Evolutionary conservation across 2,329 filamentous ascomycete genomes (phyloP).

Genomic region (Colletotrichum sp.): DNA sequence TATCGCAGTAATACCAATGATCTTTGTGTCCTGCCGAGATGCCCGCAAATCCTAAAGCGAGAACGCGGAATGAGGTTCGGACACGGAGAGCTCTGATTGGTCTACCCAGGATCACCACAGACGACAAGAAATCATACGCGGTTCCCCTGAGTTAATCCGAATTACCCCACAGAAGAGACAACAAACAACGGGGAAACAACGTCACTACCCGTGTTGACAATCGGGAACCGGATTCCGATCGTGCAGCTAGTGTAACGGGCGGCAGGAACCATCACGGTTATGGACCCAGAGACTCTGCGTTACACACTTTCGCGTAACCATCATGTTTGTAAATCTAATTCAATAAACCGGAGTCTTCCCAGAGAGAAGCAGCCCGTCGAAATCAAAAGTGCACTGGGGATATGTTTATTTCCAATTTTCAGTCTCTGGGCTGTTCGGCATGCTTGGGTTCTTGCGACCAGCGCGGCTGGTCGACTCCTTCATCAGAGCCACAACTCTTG

Average conservation of each 20-base stretch:
- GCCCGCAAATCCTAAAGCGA: background rate
- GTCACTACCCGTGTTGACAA: background rate
- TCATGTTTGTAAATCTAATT: background rate
- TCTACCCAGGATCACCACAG: background rate
- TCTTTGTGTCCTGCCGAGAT: background rate
- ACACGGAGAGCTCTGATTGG: background rate
- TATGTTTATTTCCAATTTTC: background rate
- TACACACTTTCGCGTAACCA: background rate
- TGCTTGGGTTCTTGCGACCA: background rate
- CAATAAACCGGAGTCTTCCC: background rate
- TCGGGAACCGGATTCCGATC: background rate
- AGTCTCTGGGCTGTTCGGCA: background rate
- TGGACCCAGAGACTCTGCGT: background rate
- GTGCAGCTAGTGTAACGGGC: background rate
- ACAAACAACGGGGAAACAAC: background rate
- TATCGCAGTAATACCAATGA: fast-evolving
- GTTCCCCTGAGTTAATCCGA: background rate
- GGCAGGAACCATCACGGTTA: background rate
- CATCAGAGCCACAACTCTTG: background rate
- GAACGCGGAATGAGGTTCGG: background rate
- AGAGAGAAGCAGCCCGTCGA: background rate
- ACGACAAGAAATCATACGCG: background rate
- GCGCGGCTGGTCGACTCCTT: background rate
- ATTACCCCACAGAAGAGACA: background rate
- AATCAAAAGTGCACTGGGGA: background rate